phyloP scores from a whole-genome alignment of 108 stramenopile species.

The Bacterosira constricta region DNA sequence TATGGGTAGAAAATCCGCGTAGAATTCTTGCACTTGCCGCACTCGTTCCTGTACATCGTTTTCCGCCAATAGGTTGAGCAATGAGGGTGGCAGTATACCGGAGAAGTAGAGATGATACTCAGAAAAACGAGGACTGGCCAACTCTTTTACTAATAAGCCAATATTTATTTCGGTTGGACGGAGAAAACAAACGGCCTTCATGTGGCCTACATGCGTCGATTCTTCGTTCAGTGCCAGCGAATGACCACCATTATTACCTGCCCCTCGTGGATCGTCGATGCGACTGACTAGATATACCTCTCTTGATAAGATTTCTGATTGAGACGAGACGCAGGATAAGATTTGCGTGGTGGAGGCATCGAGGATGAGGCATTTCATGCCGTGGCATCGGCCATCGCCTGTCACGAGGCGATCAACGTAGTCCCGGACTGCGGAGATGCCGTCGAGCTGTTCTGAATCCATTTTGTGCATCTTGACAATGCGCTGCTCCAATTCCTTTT shows the following conservation, averaged over 20 bases:
- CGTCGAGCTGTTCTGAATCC: slow-evolving; percentile 75
- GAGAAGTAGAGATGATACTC: slow-evolving; percentile 99
- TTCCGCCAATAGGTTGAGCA: slow-evolving; percentile 89
- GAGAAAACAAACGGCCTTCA: slow-evolving; percentile 94
- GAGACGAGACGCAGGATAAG: slow-evolving; percentile 86
- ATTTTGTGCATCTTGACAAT: too few species aligned
- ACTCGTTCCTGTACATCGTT: slow-evolving; percentile 88
- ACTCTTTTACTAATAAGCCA: slow-evolving; percentile 77
- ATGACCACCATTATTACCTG: slow-evolving; percentile 15
- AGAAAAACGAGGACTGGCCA: slow-evolving; percentile 80
- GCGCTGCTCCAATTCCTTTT: too few species aligned
- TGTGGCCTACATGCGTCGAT: slow-evolving; percentile 57
- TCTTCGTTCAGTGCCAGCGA: slow-evolving; percentile 55
- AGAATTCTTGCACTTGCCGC: slow-evolving; percentile 96
- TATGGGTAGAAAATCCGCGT: slow-evolving; percentile 96
- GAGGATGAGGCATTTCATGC: slow-evolving; percentile 96
- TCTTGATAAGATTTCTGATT: slow-evolving; percentile 84
- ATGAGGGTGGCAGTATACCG: slow-evolving; percentile 76
- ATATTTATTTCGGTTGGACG: slow-evolving; percentile 91
- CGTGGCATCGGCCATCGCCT: slow-evolving; percentile 70
- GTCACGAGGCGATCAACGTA: slow-evolving; percentile 93
- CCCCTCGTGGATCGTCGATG: slow-evolving; percentile 55
- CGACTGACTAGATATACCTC: slow-evolving; percentile 89
- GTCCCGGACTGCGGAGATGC: slow-evolving; percentile 70
- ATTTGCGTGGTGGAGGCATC: slow-evolving; percentile 92